Evolutionary conservation across 768 basidiomycete genomes (phyloP).

Genomic region (Rhodotorula diobovata): DNA sequence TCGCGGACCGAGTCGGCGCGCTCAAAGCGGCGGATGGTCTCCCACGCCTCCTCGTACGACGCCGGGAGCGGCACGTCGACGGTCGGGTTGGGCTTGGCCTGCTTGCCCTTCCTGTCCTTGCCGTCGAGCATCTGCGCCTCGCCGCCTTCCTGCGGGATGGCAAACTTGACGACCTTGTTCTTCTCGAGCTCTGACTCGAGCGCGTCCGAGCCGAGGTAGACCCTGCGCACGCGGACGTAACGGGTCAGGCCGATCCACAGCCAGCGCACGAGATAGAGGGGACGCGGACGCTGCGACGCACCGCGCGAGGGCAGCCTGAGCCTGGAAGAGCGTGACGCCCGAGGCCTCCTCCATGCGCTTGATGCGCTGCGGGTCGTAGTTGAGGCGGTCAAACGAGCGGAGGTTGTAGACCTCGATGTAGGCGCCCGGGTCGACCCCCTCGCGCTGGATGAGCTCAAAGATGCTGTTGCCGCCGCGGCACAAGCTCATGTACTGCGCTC

Average conservation of each 20-base stretch:
- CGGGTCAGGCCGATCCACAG: not conserved
- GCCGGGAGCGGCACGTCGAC: conserved; percentile 61
- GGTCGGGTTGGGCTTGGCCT: conserved; percentile 49
- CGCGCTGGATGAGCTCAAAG: conserved; percentile 26
- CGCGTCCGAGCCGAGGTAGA: conserved; percentile 48
- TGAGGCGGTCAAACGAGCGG: conserved; percentile 72
- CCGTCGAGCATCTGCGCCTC: conserved; percentile 41
- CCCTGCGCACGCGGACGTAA: not conserved
- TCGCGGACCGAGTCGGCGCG: conserved; percentile 62
- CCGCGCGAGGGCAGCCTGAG: conserved; percentile 68
- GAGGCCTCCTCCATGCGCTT: conserved; percentile 65
- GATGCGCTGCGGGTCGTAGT: conserved; percentile 54
- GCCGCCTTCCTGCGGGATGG: conserved; percentile 54
- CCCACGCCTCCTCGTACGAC: conserved; percentile 62
- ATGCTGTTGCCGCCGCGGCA: conserved; percentile 79
- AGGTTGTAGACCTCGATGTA: conserved; percentile 91
- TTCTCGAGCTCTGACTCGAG: conserved; percentile 21
- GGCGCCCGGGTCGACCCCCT: conserved; percentile 50
- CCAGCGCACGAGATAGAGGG: not conserved
- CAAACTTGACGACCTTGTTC: conserved; percentile 38
- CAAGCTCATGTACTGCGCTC: conserved; percentile 50
- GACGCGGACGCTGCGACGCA: not conserved
- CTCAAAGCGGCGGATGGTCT: conserved; percentile 69
- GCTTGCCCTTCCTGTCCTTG: conserved; percentile 34
- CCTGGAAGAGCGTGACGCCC: conserved; percentile 75